phyloP scores from a whole-genome alignment of 2,329 filamentous ascomycete genomes.

The Basipetospora chlamydospora region DNA sequence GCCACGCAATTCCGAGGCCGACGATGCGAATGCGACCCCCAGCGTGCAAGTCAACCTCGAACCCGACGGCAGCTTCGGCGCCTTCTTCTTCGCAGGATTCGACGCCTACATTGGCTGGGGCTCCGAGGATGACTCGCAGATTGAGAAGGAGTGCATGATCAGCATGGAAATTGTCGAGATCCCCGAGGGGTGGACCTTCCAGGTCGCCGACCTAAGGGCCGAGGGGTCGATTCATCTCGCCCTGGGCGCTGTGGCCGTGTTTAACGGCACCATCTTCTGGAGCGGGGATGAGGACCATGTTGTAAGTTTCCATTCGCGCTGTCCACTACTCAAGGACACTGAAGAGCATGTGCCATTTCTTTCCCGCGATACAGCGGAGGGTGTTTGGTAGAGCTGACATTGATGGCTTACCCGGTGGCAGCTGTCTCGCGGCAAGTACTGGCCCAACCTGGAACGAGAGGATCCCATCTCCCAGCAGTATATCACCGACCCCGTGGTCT shows the following conservation, averaged over 20 bases:
- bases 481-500: conserved; percentile 1
- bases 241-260: not conserved
- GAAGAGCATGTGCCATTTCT: not conserved
- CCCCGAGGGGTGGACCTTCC: not conserved
- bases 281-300: conserved; percentile 1
- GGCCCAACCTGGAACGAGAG: conserved; percentile 1
- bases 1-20: not conserved
- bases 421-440: conserved; percentile 1
- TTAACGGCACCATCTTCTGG: conserved; percentile 1
- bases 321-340: no score
- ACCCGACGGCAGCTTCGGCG: not conserved
- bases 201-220: not conserved
- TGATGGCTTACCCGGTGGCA: not conserved
- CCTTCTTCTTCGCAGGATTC: not conserved
- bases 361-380: no score
- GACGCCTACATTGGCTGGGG: not conserved
- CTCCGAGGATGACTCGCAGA: not conserved
- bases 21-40: not conserved
- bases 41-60: not conserved
- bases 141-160: not conserved
- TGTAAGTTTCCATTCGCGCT: not conserved
- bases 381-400: no score
- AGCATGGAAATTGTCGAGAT: conserved; percentile 1
- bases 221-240: not conserved
- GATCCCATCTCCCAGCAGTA: not conserved